Evolutionary conservation across 768 basidiomycete genomes (phyloP).

Genomic region (Hemileccinum impolitum): DNA sequence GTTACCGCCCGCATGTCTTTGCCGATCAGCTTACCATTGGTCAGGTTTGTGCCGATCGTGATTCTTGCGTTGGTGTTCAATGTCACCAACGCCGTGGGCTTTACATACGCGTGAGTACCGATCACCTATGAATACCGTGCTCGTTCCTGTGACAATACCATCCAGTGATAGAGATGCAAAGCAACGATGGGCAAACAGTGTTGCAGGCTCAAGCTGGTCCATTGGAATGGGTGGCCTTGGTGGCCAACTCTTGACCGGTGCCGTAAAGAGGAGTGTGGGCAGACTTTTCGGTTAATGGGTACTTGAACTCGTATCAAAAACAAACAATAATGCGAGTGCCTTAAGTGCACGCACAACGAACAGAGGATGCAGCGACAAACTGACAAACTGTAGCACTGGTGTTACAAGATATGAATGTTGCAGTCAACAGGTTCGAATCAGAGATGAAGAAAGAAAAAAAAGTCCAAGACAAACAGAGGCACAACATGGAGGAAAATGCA

Average conservation of each 20-base stretch:
- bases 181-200: constrained; percentile 79
- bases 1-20: constrained; percentile 29
- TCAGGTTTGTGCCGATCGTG: constrained; percentile 92
- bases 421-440: constrained; percentile 18
- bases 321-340: constrained; percentile 10
- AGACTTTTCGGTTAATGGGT: constrained; percentile 58
- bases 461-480: constrained; percentile 27
- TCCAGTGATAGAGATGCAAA: constrained; percentile 89
- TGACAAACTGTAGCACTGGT: constrained; percentile 21
- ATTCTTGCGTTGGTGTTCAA: constrained; percentile 95
- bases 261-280: constrained; percentile 79
- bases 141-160: constrained; percentile 8
- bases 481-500: constrained; percentile 21
- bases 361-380: constrained; percentile 10
- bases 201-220: constrained; percentile 67
- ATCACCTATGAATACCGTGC: constrained; percentile 4
- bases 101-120: constrained; percentile 82
- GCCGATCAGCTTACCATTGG: constrained; percentile 8
- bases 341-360: constrained; percentile 5
- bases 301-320: constrained; percentile 5
- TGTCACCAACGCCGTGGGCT: constrained; percentile 90
- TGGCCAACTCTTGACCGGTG: constrained; percentile 77
- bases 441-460: constrained; percentile 5
- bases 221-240: constrained; percentile 79
- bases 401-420: constrained; percentile 32